Conservation (phyloP, 2,329 filamentous ascomycete genomes). For the Penicillium freii region DNA sequence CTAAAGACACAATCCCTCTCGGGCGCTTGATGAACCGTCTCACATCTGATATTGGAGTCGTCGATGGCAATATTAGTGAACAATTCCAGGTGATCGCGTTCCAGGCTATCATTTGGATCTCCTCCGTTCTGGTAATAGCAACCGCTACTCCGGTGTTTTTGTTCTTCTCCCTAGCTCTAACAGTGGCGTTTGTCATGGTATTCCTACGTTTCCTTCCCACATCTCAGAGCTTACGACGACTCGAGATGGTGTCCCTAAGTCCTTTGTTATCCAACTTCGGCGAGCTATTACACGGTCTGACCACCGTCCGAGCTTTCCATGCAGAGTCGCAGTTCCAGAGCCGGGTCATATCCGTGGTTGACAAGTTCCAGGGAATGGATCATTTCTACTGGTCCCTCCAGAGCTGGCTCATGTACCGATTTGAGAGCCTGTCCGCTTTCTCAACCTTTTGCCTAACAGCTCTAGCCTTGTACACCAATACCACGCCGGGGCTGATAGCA, state of each 20-base stretch:
- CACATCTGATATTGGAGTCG: slow-evolving; percentile 83
- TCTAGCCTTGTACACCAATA: slow-evolving; percentile 70
- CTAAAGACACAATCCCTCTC: slow-evolving; percentile 73
- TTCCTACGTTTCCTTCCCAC: slow-evolving; percentile 77
- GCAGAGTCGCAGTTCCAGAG: slow-evolving; percentile 77
- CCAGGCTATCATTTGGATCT: slow-evolving; percentile 67
- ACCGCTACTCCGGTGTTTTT: slow-evolving; percentile 76
- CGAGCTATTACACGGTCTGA: slow-evolving; percentile 78
- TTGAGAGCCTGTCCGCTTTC: slow-evolving; percentile 67
- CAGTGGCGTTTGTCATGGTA: slow-evolving; percentile 66
- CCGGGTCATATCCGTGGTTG: slow-evolving; percentile 74
- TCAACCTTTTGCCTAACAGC: slow-evolving; percentile 73
- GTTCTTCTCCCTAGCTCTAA: slow-evolving; percentile 66
- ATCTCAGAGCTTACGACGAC: slow-evolving; percentile 75
- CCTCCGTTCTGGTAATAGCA: slow-evolving; percentile 74
- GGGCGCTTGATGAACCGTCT: slow-evolving; percentile 89
- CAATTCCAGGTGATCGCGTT: slow-evolving; percentile 72
- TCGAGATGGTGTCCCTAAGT: slow-evolving; percentile 86
- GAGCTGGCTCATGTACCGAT: slow-evolving; percentile 78
- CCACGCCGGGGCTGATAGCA: slow-evolving; percentile 75
- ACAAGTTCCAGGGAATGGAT: slow-evolving; percentile 90
- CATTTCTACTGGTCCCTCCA: slow-evolving; percentile 94
- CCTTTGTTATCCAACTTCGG: slow-evolving; percentile 92
- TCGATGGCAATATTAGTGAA: slow-evolving; percentile 79
- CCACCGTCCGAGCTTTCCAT: slow-evolving; percentile 79